Evolutionary conservation across 805 yeast species (phyloP).

Genomic region (Ogataea trehaloabstinens): DNA sequence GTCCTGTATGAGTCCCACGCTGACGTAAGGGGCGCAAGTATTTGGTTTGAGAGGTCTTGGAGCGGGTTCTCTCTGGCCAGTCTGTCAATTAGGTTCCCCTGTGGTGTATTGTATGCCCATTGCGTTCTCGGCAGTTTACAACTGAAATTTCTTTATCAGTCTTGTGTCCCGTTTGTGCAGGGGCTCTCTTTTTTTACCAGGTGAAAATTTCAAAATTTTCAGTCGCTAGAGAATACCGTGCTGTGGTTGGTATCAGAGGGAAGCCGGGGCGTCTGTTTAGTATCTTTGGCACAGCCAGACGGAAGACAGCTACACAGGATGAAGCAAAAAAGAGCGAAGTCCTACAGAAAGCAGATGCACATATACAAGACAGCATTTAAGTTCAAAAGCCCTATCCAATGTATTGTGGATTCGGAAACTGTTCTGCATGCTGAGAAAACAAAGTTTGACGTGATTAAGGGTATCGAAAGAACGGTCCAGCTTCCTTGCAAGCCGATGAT

Average conservation of each 20-base stretch:
- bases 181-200: not conserved
- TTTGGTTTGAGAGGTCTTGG: no score
- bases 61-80: no score
- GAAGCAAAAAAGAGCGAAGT: constrained; percentile 96
- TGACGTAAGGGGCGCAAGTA: no score
- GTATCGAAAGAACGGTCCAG: constrained; percentile 77
- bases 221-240: no score
- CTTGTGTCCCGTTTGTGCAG: constrained; percentile 1
- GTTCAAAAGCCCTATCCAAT: constrained; percentile 92
- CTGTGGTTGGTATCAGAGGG: no score
- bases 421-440: constrained; percentile 63
- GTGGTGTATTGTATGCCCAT: no score
- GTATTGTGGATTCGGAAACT: constrained; percentile 78
- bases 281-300: no score
- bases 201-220: not conserved
- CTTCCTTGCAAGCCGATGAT: constrained; percentile 86
- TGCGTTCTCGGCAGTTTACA: not conserved
- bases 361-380: constrained; percentile 82
- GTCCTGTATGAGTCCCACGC: no score
- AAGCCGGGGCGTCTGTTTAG: no score
- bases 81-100: no score
- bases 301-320: constrained; percentile 37
- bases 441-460: constrained; percentile 77
- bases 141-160: not conserved
- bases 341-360: constrained; percentile 90